Base-by-base conservation (phyloP, 129 eudicot genomes). In the Scalesia atractyloides region DNA sequence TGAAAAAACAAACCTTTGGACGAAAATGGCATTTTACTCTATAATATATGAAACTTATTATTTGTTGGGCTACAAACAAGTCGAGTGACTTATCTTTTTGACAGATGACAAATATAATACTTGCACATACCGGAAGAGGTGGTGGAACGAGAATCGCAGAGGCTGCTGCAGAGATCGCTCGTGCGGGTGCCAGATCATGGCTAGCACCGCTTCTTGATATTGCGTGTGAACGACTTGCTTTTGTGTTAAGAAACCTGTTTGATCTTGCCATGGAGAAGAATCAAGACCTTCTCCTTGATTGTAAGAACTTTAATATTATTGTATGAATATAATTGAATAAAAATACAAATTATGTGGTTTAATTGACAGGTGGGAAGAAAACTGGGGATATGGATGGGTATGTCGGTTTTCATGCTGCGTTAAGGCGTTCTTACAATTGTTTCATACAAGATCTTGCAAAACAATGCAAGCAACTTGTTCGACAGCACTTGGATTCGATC, bases 141-240 rank as follows among this genome's bases (percentile, higher is more conserved):
- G 97, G 98, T 58, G 84, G 87, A 73, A 87, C 87, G 80, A 97
- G 97, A 64, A 64, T 86, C 49, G 49, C 85, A 48, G 98, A 93
- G 76, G 97, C 98, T 30, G 96, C 98, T 54, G 97, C 97, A 33
- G 92, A 93, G 84, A 90, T 93, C 75, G 97, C 98, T 52, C 97
- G 98, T 54, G 86, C 97, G 79, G 92, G 97, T 73, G 97, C 98
- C 59, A 80, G 82, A 76, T 84, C 92, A 30, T 93, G 97, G 97
- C 91, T 92, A 63, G 85, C 98, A 4, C 98, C 95, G 59, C 96
- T 92, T 73, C 98, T 92, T 66, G 98, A 92, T 66, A 78, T 86
- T 12, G 96, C 96, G 36, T 92, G 98, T 76, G 98, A 92, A 73
- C 84, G 98, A 15, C 96, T 92, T 70, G 94, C 96, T 22, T 89